Base-by-base conservation (phyloP, 768 basidiomycete genomes). In the Hypholoma fasciculare region DNA sequence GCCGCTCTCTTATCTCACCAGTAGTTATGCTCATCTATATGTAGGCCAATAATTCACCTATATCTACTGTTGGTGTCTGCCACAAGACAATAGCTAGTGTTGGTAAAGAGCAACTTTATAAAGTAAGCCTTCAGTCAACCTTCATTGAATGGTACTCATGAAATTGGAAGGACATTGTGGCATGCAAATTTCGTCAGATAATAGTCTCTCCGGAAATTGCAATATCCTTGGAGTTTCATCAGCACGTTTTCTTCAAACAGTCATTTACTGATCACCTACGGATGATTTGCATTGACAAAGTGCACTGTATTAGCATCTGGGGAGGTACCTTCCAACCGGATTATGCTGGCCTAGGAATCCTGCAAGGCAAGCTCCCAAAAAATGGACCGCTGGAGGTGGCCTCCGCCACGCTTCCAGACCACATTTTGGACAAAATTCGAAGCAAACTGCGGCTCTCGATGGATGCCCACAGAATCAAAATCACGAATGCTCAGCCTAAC, bases 241-340 rank as follows among this genome's bases (percentile, higher is more conserved):
- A 26, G 64, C 62, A 30, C 57, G 46, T 17, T 6, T 27, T 3
- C 49, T 23, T 17, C 51, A 63, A 4, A 40, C 52, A 0, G 42
- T 53, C 11, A 62, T 65, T 69, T 37, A 50, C 44, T 6, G 19
- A 48, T 17, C 39, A 42, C 13, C 49, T 67, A 1, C 52, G 63
- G 12, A 52, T 50, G 8, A 52, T 65, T 7, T 54, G 54, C 27
- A 65, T 70, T 54, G 67, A 68, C 39, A 60, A 68, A 47, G 67
- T 61, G 0, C 67, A 68, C 43, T 70, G 67, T 34, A 66, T 67
- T 6, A 68, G 44, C 27, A 38, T 66, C 3, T 68, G 69, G 68
- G 65, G 67, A 26, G 64, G 63, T 1, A 64, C 43, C 23, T 70
- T 70, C 49, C 62, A 64, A 0, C 54, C 55, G 12, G 67, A 68